phyloP scores from a whole-genome alignment of 164 flowering plant species.

The Brasenia schreberi region DNA sequence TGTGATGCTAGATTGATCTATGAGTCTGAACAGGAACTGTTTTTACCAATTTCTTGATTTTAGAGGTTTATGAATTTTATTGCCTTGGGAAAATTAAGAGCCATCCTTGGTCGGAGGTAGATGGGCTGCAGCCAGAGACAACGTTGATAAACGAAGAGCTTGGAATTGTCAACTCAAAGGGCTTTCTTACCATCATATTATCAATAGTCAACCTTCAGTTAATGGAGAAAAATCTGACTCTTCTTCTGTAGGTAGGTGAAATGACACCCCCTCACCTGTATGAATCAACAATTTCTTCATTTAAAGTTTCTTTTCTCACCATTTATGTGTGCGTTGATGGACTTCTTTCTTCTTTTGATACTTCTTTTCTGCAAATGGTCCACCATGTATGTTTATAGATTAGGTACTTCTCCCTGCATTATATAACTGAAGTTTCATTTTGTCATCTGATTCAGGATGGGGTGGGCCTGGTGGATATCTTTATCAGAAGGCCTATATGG shows the following conservation, averaged over 20 bases:
- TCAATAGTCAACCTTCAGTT: slow-evolving; percentile 96
- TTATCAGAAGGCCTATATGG: slow-evolving; percentile 86
- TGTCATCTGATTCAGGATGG: slow-evolving; percentile 46
- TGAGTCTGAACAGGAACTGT: background rate
- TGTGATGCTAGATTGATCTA: too few relatives aligned
- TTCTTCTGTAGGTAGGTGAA: slow-evolving; percentile 61
- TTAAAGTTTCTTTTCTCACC: too few relatives aligned
- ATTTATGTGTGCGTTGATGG: too few relatives aligned
- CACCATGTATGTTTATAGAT: too few relatives aligned
- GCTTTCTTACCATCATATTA: slow-evolving; percentile 90
- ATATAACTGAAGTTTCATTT: too few relatives aligned
- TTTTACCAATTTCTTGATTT: background rate
- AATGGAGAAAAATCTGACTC: slow-evolving; percentile 88
- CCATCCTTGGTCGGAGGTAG: slow-evolving; percentile 93
- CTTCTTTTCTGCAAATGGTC: too few relatives aligned
- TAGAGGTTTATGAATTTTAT: slow-evolving; percentile 57
- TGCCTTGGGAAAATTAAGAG: slow-evolving; percentile 71
- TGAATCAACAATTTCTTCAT: too few relatives aligned
- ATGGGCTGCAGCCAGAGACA: slow-evolving; percentile 93
- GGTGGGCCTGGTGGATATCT: slow-evolving; percentile 88
- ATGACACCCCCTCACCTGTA: background rate
- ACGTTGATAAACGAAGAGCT: slow-evolving; percentile 72
- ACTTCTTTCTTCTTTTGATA: too few relatives aligned
- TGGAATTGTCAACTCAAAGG: slow-evolving; percentile 59
- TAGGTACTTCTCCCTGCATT: too few relatives aligned